These are phyloP conservation scores for Xylaria sp. DNA, from an alignment of 2,329 filamentous ascomycete species.

Conservation along the genomic window DNA sequence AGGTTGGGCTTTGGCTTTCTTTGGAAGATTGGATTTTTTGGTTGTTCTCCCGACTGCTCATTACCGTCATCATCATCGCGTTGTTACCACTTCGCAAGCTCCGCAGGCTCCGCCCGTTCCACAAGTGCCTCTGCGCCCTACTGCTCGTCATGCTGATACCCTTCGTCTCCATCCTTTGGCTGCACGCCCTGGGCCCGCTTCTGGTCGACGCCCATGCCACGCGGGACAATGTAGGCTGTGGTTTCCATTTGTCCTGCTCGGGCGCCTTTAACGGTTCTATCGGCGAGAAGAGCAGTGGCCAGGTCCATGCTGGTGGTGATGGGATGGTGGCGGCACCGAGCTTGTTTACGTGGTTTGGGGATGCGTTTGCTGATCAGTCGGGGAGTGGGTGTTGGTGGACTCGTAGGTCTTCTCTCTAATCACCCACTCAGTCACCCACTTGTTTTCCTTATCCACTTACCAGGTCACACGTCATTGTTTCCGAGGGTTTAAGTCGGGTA, in stretches of 20 bases:
- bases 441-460: no score
- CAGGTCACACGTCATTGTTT: no score
- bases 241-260: constrained; percentile 58
- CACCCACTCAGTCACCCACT: no score
- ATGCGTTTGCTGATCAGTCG: constrained; percentile 60
- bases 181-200: constrained; percentile 28
- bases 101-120: constrained; percentile 7
- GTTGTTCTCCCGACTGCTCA: no score
- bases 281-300: constrained; percentile 66
- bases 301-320: constrained; percentile 62
- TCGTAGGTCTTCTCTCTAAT: constrained; percentile 43
- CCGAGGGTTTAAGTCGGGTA: no score
- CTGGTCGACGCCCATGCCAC: constrained; percentile 43
- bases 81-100: no score
- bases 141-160: constrained; percentile 34
- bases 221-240: constrained; percentile 53
- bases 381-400: constrained; percentile 69
- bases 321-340: constrained; percentile 50
- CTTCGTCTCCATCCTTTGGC: constrained; percentile 28
- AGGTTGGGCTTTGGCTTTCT: neutral
- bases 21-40: constrained; percentile 25
- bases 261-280: constrained; percentile 58
- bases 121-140: constrained; percentile 28
- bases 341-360: constrained; percentile 60
- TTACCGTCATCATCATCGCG: constrained; percentile 19